These are phyloP conservation scores for Stachybotrys elegans DNA, from an alignment of 2,329 filamentous ascomycete genomes.

Conservation along the genomic window DNA sequence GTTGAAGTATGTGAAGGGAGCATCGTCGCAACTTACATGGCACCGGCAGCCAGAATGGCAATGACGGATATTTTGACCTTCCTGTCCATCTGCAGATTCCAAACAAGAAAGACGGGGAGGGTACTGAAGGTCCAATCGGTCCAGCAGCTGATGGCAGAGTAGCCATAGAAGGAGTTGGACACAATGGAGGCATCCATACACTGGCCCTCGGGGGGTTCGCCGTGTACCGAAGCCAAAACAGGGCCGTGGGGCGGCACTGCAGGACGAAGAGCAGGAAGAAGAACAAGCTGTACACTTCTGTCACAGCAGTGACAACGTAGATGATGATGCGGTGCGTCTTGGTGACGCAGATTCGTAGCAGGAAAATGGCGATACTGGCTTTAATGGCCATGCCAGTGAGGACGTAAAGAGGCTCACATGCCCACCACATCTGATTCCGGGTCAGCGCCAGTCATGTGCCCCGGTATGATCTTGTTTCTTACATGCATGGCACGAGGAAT, in stretches of 20 bases:
- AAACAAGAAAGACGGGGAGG: conserved; percentile 34
- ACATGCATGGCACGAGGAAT: conserved; percentile 24
- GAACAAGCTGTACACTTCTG: conserved; percentile 26
- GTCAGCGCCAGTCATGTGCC: conserved; percentile 3
- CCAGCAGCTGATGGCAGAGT: conserved; percentile 31
- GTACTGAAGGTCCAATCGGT: conserved; percentile 35
- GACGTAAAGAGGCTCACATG: conserved; percentile 36
- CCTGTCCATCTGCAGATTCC: conserved; percentile 33
- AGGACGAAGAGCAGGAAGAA: conserved; percentile 34
- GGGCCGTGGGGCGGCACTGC: conserved; percentile 32
- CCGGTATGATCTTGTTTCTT: no score
- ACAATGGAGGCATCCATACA: conserved; percentile 23
- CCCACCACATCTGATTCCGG: conserved; percentile 27
- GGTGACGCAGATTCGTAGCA: conserved; percentile 28
- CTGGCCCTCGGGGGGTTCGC: conserved; percentile 19
- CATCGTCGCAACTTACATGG: conserved; percentile 25
- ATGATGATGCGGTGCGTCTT: conserved; percentile 24
- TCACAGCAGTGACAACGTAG: conserved; percentile 20
- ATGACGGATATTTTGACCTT: conserved; percentile 31
- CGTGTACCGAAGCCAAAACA: conserved; percentile 30
- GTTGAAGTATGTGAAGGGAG: background rate
- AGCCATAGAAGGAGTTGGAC: conserved; percentile 26
- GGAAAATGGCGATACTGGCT: conserved; percentile 32
- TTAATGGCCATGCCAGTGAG: conserved; percentile 28
- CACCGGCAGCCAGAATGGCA: conserved; percentile 24